Evolutionary conservation across 1,139 yeast species (phyloP).

Genomic region (Chernovozyma aurita): DNA sequence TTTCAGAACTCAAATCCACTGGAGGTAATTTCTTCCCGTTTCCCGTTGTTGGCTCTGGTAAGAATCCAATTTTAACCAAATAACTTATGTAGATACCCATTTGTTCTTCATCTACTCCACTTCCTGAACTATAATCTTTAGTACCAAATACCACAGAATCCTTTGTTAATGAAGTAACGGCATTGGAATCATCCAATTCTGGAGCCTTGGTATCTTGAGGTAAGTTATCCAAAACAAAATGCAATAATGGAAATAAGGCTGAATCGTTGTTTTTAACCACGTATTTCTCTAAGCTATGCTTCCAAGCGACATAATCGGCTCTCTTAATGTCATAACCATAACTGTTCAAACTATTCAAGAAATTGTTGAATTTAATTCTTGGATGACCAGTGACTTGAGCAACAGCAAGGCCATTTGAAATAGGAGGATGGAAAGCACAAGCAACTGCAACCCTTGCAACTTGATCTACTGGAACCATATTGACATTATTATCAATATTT

Average conservation of each 20-base stretch:
- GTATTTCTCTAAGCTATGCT: conserved; percentile 63
- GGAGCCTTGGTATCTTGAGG: conserved; percentile 94
- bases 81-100: conserved; percentile 78
- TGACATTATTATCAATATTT: conserved; percentile 79
- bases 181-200: conserved; percentile 83
- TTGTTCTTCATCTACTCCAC: conserved; percentile 63
- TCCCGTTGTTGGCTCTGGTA: conserved; percentile 51
- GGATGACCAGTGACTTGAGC: conserved; percentile 99
- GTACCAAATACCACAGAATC: conserved; percentile 63
- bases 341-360: conserved; percentile 55
- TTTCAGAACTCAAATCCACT: conserved; percentile 50
- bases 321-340: conserved; percentile 70
- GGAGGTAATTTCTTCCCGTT: conserved; percentile 53
- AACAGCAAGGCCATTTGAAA: conserved; percentile 50
- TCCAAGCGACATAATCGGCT: conserved; percentile 77
- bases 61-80: conserved; percentile 72
- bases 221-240: conserved; percentile 87
- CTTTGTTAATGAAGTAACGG: conserved; percentile 54
- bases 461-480: conserved; percentile 97
- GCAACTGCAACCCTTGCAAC: conserved; percentile 91
- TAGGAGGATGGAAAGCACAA: conserved; percentile 74
- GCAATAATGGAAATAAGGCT: conserved; percentile 89
- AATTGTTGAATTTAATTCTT: conserved; percentile 73
- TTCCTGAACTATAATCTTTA: conserved; percentile 58
- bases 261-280: conserved; percentile 72